Evolutionary conservation across 1,139 yeast species (phyloP).

Genomic region (Geotrichum europaeum): DNA sequence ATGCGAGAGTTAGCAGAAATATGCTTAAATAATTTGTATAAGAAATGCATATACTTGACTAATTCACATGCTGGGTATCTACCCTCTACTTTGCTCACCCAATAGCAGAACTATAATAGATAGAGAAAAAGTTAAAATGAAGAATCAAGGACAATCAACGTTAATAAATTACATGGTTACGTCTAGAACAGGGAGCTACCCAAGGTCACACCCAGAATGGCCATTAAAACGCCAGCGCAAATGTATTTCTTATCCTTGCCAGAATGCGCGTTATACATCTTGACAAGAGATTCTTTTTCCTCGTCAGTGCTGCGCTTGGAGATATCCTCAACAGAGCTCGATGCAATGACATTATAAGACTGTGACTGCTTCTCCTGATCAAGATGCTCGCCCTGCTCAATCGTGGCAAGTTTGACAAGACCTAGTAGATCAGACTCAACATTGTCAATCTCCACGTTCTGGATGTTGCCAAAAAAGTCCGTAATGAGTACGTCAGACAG

Average conservation of each 20-base stretch:
- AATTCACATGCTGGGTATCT: neutral
- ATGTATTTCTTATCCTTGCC: neutral
- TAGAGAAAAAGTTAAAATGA: too few relatives aligned
- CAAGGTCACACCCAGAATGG: neutral
- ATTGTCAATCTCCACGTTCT: conserved; percentile 65
- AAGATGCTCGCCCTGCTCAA: neutral
- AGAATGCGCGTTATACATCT: neutral
- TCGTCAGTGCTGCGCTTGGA: neutral
- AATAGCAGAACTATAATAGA: too few relatives aligned
- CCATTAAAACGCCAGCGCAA: neutral
- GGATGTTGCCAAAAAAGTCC: conserved; percentile 93
- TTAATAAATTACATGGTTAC: neutral
- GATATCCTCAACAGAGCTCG: neutral
- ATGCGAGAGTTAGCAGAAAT: too few relatives aligned
- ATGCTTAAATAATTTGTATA: too few relatives aligned
- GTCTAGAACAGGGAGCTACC: neutral
- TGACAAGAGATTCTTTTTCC: neutral
- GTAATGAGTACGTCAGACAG: conserved; percentile 70
- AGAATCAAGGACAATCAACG: neutral
- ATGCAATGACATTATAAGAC: neutral
- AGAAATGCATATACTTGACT: too few relatives aligned
- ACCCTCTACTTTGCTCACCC: neutral
- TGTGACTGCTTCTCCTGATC: neutral
- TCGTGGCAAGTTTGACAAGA: conserved; percentile 1
- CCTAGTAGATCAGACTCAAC: conserved; percentile 34